These are phyloP conservation scores for Miscanthus lutarioriparius DNA, from an alignment of 176 grass and related monocot species.

Conservation along the genomic window DNA sequence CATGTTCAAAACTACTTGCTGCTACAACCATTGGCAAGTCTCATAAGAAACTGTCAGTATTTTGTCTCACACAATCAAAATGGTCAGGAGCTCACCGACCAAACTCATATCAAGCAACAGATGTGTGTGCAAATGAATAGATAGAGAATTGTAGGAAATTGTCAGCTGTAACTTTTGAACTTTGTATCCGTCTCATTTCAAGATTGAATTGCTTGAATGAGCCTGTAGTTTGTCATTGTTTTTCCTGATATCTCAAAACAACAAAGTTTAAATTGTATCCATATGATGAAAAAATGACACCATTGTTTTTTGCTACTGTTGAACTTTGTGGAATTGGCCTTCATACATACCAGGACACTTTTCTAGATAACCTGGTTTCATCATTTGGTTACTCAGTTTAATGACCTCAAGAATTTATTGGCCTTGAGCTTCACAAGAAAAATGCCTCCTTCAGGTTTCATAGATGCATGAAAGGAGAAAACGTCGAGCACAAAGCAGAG, in stretches of 20 bases:
- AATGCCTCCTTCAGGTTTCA: background rate
- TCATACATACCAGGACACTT: background rate
- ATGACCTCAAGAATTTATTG: background rate
- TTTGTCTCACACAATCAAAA: conserved; percentile 13
- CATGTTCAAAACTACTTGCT: background rate
- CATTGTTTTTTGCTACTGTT: conserved; percentile 13
- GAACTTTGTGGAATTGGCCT: background rate
- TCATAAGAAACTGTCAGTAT: background rate
- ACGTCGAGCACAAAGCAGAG: background rate
- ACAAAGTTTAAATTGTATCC: background rate
- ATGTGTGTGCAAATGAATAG: conserved; percentile 16
- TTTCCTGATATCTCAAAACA: conserved; percentile 5
- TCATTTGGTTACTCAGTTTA: conserved; percentile 16
- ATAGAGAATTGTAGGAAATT: background rate
- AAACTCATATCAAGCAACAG: background rate
- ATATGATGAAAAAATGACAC: background rate
- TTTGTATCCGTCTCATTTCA: conserved; percentile 12
- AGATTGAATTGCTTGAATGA: background rate
- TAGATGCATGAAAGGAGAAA: background rate
- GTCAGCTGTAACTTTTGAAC: background rate
- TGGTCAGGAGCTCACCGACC: background rate
- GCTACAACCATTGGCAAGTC: conserved; percentile 3
- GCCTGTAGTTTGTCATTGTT: conserved; percentile 15
- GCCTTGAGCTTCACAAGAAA: background rate
- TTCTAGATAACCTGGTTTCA: background rate